Conservation (phyloP, 306 rosid genomes). For the Casuarina cunninghamiana region DNA sequence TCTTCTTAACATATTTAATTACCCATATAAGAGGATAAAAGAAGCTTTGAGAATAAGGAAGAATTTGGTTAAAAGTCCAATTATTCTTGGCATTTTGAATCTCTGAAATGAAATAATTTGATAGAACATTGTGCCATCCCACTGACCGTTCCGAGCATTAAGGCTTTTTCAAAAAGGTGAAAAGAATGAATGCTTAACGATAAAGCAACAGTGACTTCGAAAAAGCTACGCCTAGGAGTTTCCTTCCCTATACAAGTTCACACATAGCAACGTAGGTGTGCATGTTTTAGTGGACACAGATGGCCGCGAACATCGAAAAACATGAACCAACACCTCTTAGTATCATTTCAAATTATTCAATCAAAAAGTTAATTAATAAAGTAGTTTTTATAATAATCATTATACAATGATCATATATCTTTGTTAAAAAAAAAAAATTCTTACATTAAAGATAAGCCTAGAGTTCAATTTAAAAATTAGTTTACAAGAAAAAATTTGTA, state of each 20-base stretch:
- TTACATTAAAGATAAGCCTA: too few relatives aligned
- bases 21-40: too few relatives aligned
- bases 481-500: too few relatives aligned
- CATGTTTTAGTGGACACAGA: neutral
- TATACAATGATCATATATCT: too few relatives aligned
- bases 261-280: neutral
- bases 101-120: constrained; percentile 23
- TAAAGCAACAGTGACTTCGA: neutral
- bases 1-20: too few relatives aligned
- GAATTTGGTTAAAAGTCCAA: neutral
- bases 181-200: constrained; percentile 15
- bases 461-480: too few relatives aligned
- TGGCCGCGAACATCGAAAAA: neutral
- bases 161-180: constrained; percentile 22
- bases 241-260: neutral
- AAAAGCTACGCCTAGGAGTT: neutral
- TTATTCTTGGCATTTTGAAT: constrained; percentile 1
- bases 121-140: constrained; percentile 29
- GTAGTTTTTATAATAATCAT: too few relatives aligned
- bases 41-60: too few relatives aligned
- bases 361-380: too few relatives aligned
- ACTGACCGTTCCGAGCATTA: constrained; percentile 28
- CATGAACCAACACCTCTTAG: too few relatives aligned
- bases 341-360: too few relatives aligned
- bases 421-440: too few relatives aligned